A percentile compares a stretch with the other conserved stretches of the same genome.
These are phyloP conservation scores for Dispira simplex DNA, from an alignment of 192 early-diverging fungal genomes.

Conservation along the genomic window DNA sequence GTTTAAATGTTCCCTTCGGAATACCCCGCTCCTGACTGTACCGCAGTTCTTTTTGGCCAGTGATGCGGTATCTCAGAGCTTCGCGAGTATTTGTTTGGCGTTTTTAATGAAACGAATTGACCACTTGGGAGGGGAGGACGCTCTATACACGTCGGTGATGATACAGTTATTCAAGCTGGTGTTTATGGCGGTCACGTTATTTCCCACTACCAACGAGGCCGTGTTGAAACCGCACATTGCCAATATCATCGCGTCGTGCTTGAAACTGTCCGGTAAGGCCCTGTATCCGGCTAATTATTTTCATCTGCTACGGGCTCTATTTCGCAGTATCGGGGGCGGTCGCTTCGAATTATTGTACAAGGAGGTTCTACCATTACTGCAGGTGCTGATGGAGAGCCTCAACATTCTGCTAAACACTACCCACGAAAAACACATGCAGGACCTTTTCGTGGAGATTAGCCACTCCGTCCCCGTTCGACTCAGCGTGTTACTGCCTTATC, in stretches of 20 bases:
- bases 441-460: constrained; percentile 96
- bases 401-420: constrained; percentile 69
- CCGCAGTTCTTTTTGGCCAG: constrained; percentile 79
- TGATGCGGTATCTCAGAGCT: constrained; percentile 58
- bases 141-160: constrained; percentile 50
- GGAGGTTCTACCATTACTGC: constrained; percentile 87
- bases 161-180: constrained; percentile 85
- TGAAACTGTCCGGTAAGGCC: constrained; percentile 69
- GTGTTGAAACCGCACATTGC: constrained; percentile 88
- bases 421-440: constrained; percentile 70
- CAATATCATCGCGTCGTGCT: constrained; percentile 75
- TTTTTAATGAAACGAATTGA: constrained; percentile 69
- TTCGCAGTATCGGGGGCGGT: constrained; percentile 93
- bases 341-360: constrained; percentile 91
- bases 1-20: constrained; percentile 66
- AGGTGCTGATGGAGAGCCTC: constrained; percentile 80
- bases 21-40: constrained; percentile 60
- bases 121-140: constrained; percentile 49
- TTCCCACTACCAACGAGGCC: constrained; percentile 80
- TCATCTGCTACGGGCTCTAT: constrained; percentile 72
- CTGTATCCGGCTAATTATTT: constrained; percentile 88
- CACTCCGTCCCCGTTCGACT: constrained; percentile 93
- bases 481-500: constrained; percentile 80
- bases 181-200: constrained; percentile 83
- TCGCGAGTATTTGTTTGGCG: constrained; percentile 59